Percentiles rank a stretch among this genome's conserved stretches.
Evolutionary conservation across 2,329 filamentous ascomycete genomes (phyloP).

Genomic region (Didymella pomorum): DNA sequence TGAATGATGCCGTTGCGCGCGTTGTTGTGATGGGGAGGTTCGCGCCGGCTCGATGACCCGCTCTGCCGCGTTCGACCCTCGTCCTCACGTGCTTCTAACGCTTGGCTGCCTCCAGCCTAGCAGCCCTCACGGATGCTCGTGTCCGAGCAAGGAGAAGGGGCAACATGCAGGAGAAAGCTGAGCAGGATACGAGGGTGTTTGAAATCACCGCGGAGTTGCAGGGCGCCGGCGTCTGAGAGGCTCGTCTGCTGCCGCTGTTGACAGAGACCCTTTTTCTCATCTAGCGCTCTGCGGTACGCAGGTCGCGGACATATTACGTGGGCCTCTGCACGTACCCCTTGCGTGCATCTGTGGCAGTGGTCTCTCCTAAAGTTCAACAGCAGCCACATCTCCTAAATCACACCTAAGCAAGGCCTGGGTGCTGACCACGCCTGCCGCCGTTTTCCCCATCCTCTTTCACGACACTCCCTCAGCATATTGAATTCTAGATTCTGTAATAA

Average conservation of each 20-base stretch:
- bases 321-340: conserved; percentile 35
- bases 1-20: conserved; percentile 16
- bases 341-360: conserved; percentile 36
- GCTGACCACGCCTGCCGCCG: conserved; percentile 10
- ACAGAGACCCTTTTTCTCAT: conserved; percentile 3
- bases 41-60: conserved; percentile 13
- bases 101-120: conserved; percentile 21
- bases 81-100: conserved; percentile 25
- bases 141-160: conserved; percentile 34
- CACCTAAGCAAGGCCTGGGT: conserved; percentile 14
- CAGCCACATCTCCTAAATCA: conserved; percentile 19
- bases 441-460: conserved; percentile 1
- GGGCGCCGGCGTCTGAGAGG: conserved; percentile 15
- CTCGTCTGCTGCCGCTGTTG: conserved; percentile 7
- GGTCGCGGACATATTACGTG: conserved; percentile 10
- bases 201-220: conserved; percentile 8
- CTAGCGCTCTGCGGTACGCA: conserved; percentile 9
- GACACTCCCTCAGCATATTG: neutral
- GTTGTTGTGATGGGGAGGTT: conserved; percentile 24
- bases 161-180: conserved; percentile 20
- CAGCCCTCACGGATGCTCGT: neutral
- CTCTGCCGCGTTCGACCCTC: conserved; percentile 16
- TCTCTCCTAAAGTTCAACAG: conserved; percentile 20
- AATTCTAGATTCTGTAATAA: neutral
- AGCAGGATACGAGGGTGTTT: conserved; percentile 19